Conservation (phyloP, 1,284 basidiomycete genomes). For the Cystobasidium sp. region DNA sequence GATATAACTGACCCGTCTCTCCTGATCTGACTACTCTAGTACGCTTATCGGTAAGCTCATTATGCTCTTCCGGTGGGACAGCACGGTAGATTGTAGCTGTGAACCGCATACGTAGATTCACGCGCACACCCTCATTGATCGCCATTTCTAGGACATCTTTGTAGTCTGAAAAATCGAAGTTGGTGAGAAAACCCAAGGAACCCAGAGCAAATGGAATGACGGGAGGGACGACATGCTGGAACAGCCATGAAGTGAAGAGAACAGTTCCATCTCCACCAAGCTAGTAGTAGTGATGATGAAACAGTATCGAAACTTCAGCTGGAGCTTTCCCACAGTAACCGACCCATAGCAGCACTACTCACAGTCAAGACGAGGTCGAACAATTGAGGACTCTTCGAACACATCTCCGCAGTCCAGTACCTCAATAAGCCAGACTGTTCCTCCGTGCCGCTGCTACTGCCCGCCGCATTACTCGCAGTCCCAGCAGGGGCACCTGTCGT, state of each 20-base stretch:
- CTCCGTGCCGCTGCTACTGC: constrained; percentile 1
- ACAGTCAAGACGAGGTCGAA: constrained; percentile 99
- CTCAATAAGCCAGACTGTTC: constrained; percentile 74
- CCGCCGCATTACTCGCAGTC: neutral
- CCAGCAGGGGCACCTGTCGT: neutral
- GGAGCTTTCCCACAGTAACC: neutral
- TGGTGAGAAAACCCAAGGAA: constrained; percentile 96
- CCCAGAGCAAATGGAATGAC: constrained; percentile 98
- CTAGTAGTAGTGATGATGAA: constrained; percentile 59
- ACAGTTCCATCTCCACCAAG: constrained; percentile 98
- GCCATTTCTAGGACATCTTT: constrained; percentile 84
- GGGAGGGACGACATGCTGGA: constrained; percentile 96
- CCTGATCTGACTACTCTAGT: constrained; percentile 79
- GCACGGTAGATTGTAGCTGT: constrained; percentile 97
- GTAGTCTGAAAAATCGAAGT: constrained; percentile 93
- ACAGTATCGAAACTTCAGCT: neutral
- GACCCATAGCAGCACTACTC: constrained; percentile 55
- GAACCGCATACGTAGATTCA: constrained; percentile 98
- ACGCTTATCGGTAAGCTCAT: constrained; percentile 54
- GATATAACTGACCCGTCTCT: constrained; percentile 90
- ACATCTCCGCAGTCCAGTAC: constrained; percentile 98
- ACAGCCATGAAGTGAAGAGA: constrained; percentile 98
- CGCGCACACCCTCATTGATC: constrained; percentile 90
- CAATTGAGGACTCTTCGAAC: constrained; percentile 83
- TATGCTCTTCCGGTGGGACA: constrained; percentile 68